Conservation (phyloP, 1,284 basidiomycete species). For the Ceratobasidium sp. region DNA sequence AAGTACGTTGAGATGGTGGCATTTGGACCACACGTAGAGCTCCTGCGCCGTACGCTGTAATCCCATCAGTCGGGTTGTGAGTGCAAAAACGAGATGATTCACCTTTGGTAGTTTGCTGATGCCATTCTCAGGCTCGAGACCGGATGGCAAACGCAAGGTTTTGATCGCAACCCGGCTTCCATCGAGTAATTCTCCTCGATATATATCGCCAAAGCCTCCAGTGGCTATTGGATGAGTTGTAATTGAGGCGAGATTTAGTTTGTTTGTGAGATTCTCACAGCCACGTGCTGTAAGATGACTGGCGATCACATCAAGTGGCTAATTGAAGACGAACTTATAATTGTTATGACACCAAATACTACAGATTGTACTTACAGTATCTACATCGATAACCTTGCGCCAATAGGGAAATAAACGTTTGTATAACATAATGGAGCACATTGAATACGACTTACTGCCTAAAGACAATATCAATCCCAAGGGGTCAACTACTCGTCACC, state of each 20-base stretch:
- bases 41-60: background rate
- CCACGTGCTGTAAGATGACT: background rate
- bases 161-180: background rate
- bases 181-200: background rate
- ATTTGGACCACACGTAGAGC: conserved; percentile 12
- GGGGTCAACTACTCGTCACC: too few relatives aligned
- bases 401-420: too few relatives aligned
- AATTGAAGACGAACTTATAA: too few relatives aligned
- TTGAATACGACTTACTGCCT: too few relatives aligned
- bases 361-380: too few relatives aligned
- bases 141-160: background rate
- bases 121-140: background rate
- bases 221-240: background rate
- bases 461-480: too few relatives aligned
- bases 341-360: too few relatives aligned
- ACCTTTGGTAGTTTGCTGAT: background rate
- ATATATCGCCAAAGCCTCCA: background rate
- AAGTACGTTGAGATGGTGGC: conserved; percentile 2
- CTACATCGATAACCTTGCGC: too few relatives aligned
- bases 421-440: too few relatives aligned
- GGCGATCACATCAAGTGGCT: background rate
- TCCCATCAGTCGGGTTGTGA: background rate
- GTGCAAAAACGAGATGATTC: background rate
- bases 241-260: background rate
- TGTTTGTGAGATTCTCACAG: background rate